Evolutionary conservation across 2,329 filamentous ascomycete genomes (phyloP), one percentile per base, ranked within the genome.

Genomic region (Podosphaera aphanis): DNA sequence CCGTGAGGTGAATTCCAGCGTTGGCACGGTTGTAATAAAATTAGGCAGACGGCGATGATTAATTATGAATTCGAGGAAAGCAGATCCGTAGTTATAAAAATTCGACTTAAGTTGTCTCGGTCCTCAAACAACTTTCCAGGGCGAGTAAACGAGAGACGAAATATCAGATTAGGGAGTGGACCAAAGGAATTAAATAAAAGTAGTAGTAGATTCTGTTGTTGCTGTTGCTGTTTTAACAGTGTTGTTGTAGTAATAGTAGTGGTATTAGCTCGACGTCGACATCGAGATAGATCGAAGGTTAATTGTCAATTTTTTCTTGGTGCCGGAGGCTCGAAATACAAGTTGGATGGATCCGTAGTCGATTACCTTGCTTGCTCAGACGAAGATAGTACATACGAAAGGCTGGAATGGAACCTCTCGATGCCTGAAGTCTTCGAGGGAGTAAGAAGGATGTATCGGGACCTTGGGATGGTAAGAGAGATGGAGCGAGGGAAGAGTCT

Each of bases 341-440:
- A 42, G 40, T 36, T 5, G 27, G 27, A 46, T 39, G 45, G 36
- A 29, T 29, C 42, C 16, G 43, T 45, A 27, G 27, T 41, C 35
- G 45, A 42, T 33, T 43, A 45, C 25, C 47, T 47, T 31, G 48
- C 46, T 51, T 43, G 45, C 50, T 45, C 46, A 39, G 48, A 46
- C 48, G 44, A 40, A 45, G 49, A 48, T 45, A 45, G 49, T 43
- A 51, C 52, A 55, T 51, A 49, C 49, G 52, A 54, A 53, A 49
- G 52, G 54, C 49, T 49, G 51, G 48, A 51, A 50, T 46, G 46
- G 47, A 49, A 48, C 54, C 54, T 49, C 51, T 52, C 51, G 49
- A 49, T 43, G 49, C 50, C 44, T 45, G 31, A 29, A 13, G 47
- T 39, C 49, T 52, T 45, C 50, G 38, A 42, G 8, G 20, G 44